These are phyloP conservation scores for Periconia macrospinosa DNA, from an alignment of 2,329 filamentous ascomycete genomes.

Conservation along the genomic window DNA sequence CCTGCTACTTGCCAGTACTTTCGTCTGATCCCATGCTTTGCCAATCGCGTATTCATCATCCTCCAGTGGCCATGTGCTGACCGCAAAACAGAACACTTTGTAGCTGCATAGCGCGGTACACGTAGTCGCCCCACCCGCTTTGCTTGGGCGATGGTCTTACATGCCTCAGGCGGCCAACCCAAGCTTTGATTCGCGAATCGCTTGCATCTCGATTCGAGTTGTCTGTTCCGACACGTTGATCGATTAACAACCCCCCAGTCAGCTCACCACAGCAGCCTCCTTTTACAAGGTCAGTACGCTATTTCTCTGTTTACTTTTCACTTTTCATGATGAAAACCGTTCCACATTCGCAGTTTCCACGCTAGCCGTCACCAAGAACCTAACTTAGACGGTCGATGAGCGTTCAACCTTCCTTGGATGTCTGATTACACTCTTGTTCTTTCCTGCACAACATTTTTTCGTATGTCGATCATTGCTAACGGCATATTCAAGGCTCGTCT, in stretches of 20 bases:
- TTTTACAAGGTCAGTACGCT: constrained; percentile 35
- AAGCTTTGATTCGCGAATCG: too few species aligned
- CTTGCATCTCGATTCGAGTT: too few species aligned
- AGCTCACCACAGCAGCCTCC: background rate
- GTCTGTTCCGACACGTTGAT: too few species aligned
- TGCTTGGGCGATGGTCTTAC: background rate
- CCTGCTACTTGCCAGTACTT: constrained; percentile 93
- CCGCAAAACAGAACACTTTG: constrained; percentile 1
- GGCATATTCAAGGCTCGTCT: background rate
- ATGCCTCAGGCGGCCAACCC: too few species aligned
- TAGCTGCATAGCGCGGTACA: background rate
- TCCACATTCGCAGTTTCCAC: constrained; percentile 88
- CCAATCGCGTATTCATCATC: background rate
- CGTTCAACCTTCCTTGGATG: constrained; percentile 73
- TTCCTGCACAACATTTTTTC: background rate
- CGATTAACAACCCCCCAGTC: too few species aligned
- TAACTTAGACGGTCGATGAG: constrained; percentile 67
- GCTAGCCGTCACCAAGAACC: constrained; percentile 69
- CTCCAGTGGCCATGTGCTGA: constrained; percentile 3
- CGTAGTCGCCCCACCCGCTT: background rate
- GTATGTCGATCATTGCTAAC: background rate
- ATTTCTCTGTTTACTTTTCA: constrained; percentile 13
- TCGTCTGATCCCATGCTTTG: constrained; percentile 64
- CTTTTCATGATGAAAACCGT: constrained; percentile 71
- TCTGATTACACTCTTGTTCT: constrained; percentile 55